Conservation (phyloP, 1,284 basidiomycete species). For the Trichosporon asahii region DNA sequence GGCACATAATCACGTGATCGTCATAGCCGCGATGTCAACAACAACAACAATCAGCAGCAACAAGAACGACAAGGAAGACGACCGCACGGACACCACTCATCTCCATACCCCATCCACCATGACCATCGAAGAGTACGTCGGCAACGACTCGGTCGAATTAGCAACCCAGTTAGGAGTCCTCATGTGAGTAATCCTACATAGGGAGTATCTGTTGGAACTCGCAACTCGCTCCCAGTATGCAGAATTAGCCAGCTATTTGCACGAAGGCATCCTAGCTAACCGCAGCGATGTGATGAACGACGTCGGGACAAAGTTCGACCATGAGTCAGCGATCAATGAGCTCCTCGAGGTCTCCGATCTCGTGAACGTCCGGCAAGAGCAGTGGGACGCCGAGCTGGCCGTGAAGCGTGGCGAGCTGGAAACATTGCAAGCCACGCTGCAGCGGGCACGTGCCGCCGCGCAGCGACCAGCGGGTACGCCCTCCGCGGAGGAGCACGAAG, state of each 20-base stretch:
- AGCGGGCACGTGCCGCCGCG: constrained; percentile 34
- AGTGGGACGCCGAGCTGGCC: background rate
- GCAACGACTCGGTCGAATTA: background rate
- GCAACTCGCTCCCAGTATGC: background rate
- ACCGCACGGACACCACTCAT: background rate
- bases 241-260: no score
- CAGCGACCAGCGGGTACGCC: constrained; percentile 41
- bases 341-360: background rate
- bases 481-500: constrained; percentile 36
- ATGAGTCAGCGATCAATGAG: background rate
- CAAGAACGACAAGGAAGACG: no score
- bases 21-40: background rate
- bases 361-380: background rate
- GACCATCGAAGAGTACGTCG: background rate
- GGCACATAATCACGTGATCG: background rate
- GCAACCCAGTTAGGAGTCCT: background rate
- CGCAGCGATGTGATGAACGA: background rate
- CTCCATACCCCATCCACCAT: background rate
- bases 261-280: background rate
- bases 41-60: background rate
- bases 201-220: no score
- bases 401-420: background rate
- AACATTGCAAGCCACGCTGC: background rate
- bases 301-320: background rate
- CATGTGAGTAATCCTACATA: background rate